Base-by-base conservation (phyloP, 768 basidiomycete species). In the Asterophora parasitica region DNA sequence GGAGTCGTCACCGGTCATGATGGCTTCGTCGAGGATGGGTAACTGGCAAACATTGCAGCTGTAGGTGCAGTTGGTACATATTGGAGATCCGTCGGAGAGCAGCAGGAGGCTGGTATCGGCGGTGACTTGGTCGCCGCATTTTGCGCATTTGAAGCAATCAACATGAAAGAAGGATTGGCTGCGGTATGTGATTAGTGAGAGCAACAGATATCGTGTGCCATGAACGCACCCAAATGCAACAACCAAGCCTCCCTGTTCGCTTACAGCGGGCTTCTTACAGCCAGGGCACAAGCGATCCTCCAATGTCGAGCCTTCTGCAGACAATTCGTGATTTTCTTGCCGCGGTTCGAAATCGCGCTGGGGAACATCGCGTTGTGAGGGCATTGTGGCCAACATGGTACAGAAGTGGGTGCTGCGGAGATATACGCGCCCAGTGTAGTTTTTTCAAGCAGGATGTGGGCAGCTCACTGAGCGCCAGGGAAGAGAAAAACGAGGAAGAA, bases 1-100 rank as follows among this genome's bases (percentile, higher is more conserved):
- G 0, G 92, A 92, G 63, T 98, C 96, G 66, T 99, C 93, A 51
- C 92, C 96, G 6, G 96, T 95, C 91, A 99, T 97, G 65, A 98
- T 97, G 8, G 96, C 96, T 62, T 99, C 96, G 70, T 99, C 94
- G 47, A 94, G 85, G 55, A 99, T 99, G 37, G 93, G 90, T 48
- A 82, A 82, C 38, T 84, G 83, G 71, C 96, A 99, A 48, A 97
- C 86, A 61, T 87, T 95, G 76, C 96, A 99, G 58, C 85, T 85
- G 72, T 95, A 95, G 4, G 92, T 92, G 72, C 92, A 95, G 58
- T 88, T 83, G 35, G 88, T 83, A 61, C 90, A 94, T 42, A 99
- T 93, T 32, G 96, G 96, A n/a, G 88, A 91, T 17, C 96, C 96
- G 67, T 99, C 95, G 27, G 93, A 94, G 42, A 99, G 82, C 9